phyloP scores from a whole-genome alignment of 345 rosid genomes.

The Toxicodendron radicans region DNA sequence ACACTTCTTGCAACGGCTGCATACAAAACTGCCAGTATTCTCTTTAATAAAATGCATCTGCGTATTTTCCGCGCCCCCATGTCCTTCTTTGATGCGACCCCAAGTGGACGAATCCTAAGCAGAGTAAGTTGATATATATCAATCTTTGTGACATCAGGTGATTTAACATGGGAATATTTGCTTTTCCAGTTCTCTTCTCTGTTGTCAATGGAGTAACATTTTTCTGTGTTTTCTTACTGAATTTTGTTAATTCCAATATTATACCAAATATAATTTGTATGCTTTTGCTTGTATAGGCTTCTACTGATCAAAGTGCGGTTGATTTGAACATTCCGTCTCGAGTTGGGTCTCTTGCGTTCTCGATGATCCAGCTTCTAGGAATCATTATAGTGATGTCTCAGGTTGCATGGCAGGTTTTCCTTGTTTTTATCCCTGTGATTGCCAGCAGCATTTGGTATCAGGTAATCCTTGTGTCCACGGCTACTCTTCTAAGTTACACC shows the following conservation, averaged over 20 bases:
- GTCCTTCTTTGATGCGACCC: slow-evolving; percentile 82
- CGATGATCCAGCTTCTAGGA: slow-evolving; percentile 52
- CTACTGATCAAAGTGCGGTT: slow-evolving; percentile 70
- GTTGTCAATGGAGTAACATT: not conserved
- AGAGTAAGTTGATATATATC: slow-evolving; percentile 35
- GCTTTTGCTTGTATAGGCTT: slow-evolving; percentile 45
- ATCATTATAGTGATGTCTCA: too few species aligned
- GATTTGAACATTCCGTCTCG: slow-evolving; percentile 52
- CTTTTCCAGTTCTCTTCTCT: not conserved
- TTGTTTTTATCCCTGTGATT: slow-evolving; percentile 58
- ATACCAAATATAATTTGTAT: not conserved
- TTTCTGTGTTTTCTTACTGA: not conserved
- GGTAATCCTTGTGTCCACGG: slow-evolving; percentile 35
- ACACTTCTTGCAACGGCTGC: slow-evolving; percentile 56
- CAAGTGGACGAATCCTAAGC: slow-evolving; percentile 61
- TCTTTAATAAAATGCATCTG: slow-evolving; percentile 63
- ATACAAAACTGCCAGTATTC: slow-evolving; percentile 62
- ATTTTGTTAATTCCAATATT: not conserved
- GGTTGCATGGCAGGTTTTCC: too few species aligned
- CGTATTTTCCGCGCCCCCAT: too few species aligned
- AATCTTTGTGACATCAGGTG: not conserved
- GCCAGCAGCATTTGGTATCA: slow-evolving; percentile 57
- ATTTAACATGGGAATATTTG: too few species aligned
- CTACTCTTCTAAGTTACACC: not conserved
- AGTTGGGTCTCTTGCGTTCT: slow-evolving; percentile 45